A percentile compares a stretch with the other conserved stretches of the same genome.
Evolutionary conservation across 208 protist species (phyloP).

Genomic region (Entamoeba dispar): DNA sequence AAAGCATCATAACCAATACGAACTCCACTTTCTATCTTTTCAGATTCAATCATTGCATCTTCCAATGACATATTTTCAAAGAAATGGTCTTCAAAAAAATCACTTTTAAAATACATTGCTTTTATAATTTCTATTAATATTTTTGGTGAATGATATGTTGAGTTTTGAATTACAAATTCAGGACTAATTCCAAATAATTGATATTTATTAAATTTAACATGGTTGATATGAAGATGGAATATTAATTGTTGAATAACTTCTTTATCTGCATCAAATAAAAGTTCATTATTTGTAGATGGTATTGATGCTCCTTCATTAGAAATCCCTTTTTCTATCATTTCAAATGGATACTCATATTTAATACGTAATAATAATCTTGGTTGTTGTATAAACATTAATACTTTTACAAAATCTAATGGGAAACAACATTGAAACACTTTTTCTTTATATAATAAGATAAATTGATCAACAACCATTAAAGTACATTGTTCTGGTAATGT

Average conservation of each 20-base stretch:
- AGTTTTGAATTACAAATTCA: neutral
- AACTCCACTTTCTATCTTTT: neutral
- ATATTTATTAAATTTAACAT: neutral
- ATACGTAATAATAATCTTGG: neutral
- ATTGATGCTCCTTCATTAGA: neutral
- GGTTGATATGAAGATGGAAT: neutral
- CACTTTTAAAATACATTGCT: neutral
- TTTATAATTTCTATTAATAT: neutral
- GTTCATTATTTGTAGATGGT: neutral
- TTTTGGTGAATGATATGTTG: neutral
- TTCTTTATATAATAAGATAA: neutral
- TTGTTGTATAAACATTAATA: neutral
- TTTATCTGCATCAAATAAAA: neutral
- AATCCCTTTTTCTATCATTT: neutral
- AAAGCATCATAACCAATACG: neutral
- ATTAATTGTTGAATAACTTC: neutral
- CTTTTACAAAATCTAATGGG: neutral
- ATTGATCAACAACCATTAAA: neutral
- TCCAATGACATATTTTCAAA: neutral
- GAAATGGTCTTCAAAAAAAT: neutral
- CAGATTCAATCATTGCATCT: neutral
- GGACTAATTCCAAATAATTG: neutral
- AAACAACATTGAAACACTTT: neutral
- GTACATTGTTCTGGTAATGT: neutral
- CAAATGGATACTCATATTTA: neutral